phyloP scores from a whole-genome alignment of 441 rosid genomes.

The Bocquillonia castaneifolia region DNA sequence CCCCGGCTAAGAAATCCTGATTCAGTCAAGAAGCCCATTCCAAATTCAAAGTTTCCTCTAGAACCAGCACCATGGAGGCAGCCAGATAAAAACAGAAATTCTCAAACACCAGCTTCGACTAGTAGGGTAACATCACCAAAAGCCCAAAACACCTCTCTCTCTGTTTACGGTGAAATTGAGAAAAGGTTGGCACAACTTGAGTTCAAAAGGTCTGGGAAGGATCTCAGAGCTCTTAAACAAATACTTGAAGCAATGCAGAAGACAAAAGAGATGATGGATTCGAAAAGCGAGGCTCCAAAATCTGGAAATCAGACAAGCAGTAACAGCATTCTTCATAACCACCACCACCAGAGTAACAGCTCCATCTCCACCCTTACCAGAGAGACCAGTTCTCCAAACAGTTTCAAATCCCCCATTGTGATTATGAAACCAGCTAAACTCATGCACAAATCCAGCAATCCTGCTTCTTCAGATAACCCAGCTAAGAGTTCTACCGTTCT shows the following conservation, averaged over 20 bases:
- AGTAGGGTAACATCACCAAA: constrained; percentile 28
- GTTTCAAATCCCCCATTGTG: constrained; percentile 46
- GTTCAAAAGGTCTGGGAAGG: constrained; percentile 77
- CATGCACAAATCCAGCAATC: constrained; percentile 29
- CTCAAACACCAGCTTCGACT: constrained; percentile 35
- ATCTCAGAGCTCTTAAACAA: constrained; percentile 83
- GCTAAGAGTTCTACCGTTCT: constrained; percentile 33
- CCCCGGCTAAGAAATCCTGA: constrained; percentile 37
- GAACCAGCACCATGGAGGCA: constrained; percentile 75
- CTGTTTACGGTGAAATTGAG: constrained; percentile 81
- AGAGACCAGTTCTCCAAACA: constrained; percentile 39
- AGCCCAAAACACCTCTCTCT: constrained; percentile 30
- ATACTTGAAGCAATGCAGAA: constrained; percentile 87
- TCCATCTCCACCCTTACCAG: constrained; percentile 31
- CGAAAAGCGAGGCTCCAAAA: constrained; percentile 35
- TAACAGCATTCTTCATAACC: constrained; percentile 31
- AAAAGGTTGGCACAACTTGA: constrained; percentile 69
- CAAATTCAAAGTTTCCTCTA: constrained; percentile 47
- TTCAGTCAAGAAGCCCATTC: constrained; percentile 39
- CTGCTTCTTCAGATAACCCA: constrained; percentile 28
- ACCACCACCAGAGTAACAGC: constrained; percentile 22
- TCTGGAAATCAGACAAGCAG: constrained; percentile 31
- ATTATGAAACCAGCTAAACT: constrained; percentile 51
- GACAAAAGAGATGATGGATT: constrained; percentile 40
- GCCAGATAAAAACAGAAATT: constrained; percentile 42